These are phyloP conservation scores for Aspergillus baeticus DNA, from an alignment of 495 filamentous ascomycete species.

Conservation along the genomic window DNA sequence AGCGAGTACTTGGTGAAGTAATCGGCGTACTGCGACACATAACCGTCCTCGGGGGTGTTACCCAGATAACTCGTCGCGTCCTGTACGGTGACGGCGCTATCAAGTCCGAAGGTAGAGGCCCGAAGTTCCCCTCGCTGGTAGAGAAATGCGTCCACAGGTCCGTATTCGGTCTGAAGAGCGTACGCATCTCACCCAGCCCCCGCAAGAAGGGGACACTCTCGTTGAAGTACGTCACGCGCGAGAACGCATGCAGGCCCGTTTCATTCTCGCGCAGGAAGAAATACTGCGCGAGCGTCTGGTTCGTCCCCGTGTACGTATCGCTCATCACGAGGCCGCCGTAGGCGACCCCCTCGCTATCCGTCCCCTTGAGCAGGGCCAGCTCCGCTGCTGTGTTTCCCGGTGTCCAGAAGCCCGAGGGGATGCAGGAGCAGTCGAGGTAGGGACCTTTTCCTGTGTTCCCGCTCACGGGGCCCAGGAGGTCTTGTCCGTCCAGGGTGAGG, in stretches of 20 bases:
- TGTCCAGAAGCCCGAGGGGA: slow-evolving; percentile 52
- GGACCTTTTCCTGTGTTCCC: slow-evolving; percentile 49
- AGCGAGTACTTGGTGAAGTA: slow-evolving; percentile 63
- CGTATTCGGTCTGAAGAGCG: slow-evolving; percentile 54
- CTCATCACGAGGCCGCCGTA: slow-evolving; percentile 51
- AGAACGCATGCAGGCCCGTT: slow-evolving; percentile 55
- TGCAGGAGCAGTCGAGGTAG: slow-evolving; percentile 59
- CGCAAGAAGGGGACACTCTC: slow-evolving; percentile 47
- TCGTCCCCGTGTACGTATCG: slow-evolving; percentile 48
- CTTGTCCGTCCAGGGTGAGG: slow-evolving; percentile 45
- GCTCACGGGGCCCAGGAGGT: slow-evolving; percentile 46
- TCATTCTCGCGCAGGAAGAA: slow-evolving; percentile 57
- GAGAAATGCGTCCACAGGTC: slow-evolving; percentile 54
- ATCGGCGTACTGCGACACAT: slow-evolving; percentile 49
- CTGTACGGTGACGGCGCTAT: slow-evolving; percentile 47
- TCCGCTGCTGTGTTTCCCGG: slow-evolving; percentile 45
- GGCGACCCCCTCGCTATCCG: slow-evolving; percentile 41
- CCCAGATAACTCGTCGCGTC: slow-evolving; percentile 56
- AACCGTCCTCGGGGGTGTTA: slow-evolving; percentile 46
- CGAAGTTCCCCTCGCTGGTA: slow-evolving; percentile 46
- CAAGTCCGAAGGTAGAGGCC: slow-evolving; percentile 45
- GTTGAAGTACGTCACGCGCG: slow-evolving; percentile 52
- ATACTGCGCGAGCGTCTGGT: slow-evolving; percentile 53
- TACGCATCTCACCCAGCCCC: slow-evolving; percentile 54
- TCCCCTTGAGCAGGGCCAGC: slow-evolving; percentile 36